phyloP scores from a whole-genome alignment of 331 rosid species.

The Stylosanthes scabra region DNA sequence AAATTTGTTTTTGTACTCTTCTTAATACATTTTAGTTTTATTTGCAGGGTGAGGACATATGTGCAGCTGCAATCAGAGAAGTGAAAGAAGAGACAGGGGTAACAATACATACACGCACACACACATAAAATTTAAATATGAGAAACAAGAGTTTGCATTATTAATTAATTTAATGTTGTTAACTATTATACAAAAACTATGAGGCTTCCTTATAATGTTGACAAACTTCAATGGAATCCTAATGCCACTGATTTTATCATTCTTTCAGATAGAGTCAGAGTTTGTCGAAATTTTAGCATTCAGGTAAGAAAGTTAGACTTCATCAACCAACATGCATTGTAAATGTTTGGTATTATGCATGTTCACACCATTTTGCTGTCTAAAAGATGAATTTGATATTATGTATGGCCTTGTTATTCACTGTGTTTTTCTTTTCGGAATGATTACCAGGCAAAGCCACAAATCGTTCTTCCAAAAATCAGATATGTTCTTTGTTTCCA shows the following conservation, averaged over 20 bases:
- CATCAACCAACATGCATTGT: not conserved
- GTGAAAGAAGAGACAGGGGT: conserved; percentile 96
- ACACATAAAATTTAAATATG: too few relatives aligned
- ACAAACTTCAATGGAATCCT: conserved; percentile 3
- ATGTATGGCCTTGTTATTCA: not conserved
- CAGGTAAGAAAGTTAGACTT: conserved; percentile 52
- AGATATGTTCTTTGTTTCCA: conserved; percentile 73
- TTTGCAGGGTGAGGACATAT: conserved; percentile 82
- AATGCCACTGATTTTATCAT: conserved; percentile 32
- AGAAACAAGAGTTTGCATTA: too few relatives aligned
- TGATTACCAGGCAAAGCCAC: conserved; percentile 76
- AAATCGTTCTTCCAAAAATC: conserved; percentile 68
- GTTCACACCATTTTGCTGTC: too few relatives aligned
- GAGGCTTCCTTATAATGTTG: conserved; percentile 5
- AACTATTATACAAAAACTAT: too few relatives aligned
- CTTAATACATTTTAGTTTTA: conserved; percentile 5
- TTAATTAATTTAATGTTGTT: too few relatives aligned
- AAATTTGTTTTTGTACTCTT: not conserved
- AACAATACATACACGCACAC: too few relatives aligned
- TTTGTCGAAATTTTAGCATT: conserved; percentile 83
- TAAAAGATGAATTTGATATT: too few relatives aligned
- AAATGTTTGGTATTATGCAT: too few relatives aligned
- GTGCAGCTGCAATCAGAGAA: conserved; percentile 78
- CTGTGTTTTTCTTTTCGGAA: conserved; percentile 29
- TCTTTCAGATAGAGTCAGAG: conserved; percentile 66